Conservation (phyloP, 805 yeast species). For the Yarrowia sp. region DNA sequence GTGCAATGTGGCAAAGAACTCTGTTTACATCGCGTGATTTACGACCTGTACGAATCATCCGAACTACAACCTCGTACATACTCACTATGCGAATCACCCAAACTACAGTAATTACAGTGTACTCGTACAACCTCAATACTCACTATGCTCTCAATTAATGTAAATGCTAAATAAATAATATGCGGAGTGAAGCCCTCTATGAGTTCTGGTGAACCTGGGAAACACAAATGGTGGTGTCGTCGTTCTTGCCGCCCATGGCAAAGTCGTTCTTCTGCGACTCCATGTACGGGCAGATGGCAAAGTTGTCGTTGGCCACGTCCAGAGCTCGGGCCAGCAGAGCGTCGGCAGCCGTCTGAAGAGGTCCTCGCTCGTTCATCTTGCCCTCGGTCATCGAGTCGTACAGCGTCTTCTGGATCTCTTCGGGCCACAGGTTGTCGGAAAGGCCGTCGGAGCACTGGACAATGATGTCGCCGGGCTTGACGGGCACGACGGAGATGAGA, state of each 20-base stretch:
- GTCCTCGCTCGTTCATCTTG: slow-evolving; percentile 26
- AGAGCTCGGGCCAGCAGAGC: slow-evolving; percentile 22
- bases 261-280: neutral
- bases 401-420: slow-evolving; percentile 28
- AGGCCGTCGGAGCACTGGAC: slow-evolving; percentile 29
- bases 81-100: too few relatives aligned
- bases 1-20: too few relatives aligned
- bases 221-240: slow-evolving; percentile 27
- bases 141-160: neutral
- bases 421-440: slow-evolving; percentile 30
- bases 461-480: slow-evolving; percentile 29
- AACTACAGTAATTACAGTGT: too few relatives aligned
- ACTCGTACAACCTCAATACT: neutral
- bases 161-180: slow-evolving; percentile 20
- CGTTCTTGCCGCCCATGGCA: slow-evolving; percentile 26
- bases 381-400: slow-evolving; percentile 24
- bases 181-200: neutral
- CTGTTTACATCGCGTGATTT: too few relatives aligned
- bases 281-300: slow-evolving; percentile 30
- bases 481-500: slow-evolving; percentile 22
- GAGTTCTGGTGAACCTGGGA: slow-evolving; percentile 23
- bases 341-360: slow-evolving; percentile 29
- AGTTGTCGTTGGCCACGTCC: slow-evolving; percentile 29
- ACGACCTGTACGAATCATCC: too few relatives aligned
- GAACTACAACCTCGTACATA: too few relatives aligned